Base-by-base conservation (phyloP, 2,329 filamentous ascomycete genomes). In the Trematosphaeria pertusa region DNA sequence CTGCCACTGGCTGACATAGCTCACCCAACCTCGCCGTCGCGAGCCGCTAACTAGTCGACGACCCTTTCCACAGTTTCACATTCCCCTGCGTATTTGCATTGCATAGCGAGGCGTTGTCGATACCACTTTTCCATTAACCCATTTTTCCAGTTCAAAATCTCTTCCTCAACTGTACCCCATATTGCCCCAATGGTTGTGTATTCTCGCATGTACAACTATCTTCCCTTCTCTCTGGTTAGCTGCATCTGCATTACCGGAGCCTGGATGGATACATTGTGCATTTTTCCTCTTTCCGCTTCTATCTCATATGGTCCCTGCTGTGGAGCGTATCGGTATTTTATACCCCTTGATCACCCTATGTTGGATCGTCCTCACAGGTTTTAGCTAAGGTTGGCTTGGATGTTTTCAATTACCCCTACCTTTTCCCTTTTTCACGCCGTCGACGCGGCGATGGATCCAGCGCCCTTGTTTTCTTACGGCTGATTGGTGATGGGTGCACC, bases 51-150 rank as follows among this genome's bases (percentile, higher is more conserved):
- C 34, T 11, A 10, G 8, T 38, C 40, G 17, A 21, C n/a, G 39
- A 22, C 4, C 15, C 42, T 37, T 38, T 34, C 24, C 33, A 42
- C 22, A 50, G 40, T 58, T 54, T 8, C 30, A 14, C 3, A 12
- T 46, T 37, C 37, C 38, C 10, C 12, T 50, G 11, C 20, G 30
- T 4, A 45, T 44, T 47, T 52, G 26, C 39, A 44, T 53, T 65
- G 68, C 68, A 71, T 71, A 70, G 67, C 68, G 65, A 64, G 68
- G 68, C 66, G 68, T 71, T 63, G 11, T 58, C 58, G 58, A 68
- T 69, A 67, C 64, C 63, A 65, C 48, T 62, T 57, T 42, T 26
- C 19, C 14, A 31, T 34, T 30, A 34, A 36, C 35, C 43, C 21
- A 9, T 33, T 28, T 24, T 31, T 33, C 22, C 41, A 34, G 42